Evolutionary conservation across 768 basidiomycete genomes (phyloP), one percentile per base, ranked within the genome.

Genomic region (Psilocybe subaeruginosa): DNA sequence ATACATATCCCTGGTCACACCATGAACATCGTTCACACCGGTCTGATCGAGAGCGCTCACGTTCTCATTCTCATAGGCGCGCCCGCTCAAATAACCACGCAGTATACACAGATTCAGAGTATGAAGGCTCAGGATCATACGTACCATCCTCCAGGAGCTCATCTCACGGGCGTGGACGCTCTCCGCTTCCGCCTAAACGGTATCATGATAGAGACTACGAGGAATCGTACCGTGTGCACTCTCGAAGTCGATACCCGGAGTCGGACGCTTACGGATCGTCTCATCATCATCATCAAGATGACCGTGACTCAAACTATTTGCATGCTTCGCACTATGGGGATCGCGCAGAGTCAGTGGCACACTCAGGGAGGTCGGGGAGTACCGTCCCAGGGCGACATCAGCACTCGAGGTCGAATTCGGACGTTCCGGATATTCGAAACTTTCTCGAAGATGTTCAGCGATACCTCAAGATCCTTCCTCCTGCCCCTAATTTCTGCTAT

Each of bases 401-500:
- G 33, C 29, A 3, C 17, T n/a, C 54, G 54, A 56, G 14, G 43
- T 51, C 43, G 59, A 57, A 3, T 16, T 55, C 17, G 27, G 54
- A 49, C 16, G 8, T 35, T 30, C 57, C 27, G 37, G 53, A 30
- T 45, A 31, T 30, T 27, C 55, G 54, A n/a, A 47, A 27, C 50
- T 64, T 39, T 5, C 17, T 65, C 9, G 67, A 65, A 33, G 64
- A 65, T 11, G 48, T 68, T 1, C 37, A 47, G 35, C 55, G 51
- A 17, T 65, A 65, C 31, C 58, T 68, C 27, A 55, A 64, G 53
- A 29, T 60, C 1, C n/a, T 68, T 1, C 67, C 67, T 3, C 60
- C 62, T 1, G 17, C 54, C 8, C 63, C 69, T 14, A 54, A 64
- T 11, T 91, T 90, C 74, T 82, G 84, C 61, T 90, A 88, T 67